Evolutionary conservation across 352 stramenopile species (phyloP).

Genomic region (Pythium brachiatum): DNA sequence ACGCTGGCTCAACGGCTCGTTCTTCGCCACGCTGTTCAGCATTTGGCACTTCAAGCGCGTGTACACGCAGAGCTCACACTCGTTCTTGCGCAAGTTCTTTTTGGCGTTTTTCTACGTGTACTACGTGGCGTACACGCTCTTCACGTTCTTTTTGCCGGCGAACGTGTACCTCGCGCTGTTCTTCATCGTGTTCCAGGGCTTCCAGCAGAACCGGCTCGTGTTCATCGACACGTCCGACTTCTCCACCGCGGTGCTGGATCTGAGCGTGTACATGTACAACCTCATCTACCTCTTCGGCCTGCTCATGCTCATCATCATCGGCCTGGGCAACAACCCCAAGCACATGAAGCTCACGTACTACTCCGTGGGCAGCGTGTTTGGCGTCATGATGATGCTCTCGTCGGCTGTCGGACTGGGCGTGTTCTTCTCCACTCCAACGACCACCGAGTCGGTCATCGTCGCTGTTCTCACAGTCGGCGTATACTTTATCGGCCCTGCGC

Average conservation of each 20-base stretch:
- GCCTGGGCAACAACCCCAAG: conserved; percentile 84
- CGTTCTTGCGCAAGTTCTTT: conserved; percentile 59
- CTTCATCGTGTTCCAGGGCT: conserved; percentile 89
- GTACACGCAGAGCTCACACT: conserved; percentile 82
- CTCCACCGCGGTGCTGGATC: conserved; percentile 50
- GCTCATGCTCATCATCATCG: conserved; percentile 84
- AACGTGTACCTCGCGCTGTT: conserved; percentile 85
- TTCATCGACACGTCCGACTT: conserved; percentile 82
- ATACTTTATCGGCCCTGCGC: conserved; percentile 79
- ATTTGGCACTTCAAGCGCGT: conserved; percentile 85
- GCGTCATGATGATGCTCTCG: conserved; percentile 78
- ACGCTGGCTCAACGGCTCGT: conserved; percentile 84
- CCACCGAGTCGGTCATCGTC: conserved; percentile 48
- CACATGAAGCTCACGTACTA: conserved; percentile 88
- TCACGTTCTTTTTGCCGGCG: conserved; percentile 70
- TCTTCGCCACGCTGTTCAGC: conserved; percentile 86
- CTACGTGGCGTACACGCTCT: conserved; percentile 66
- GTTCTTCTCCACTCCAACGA: conserved; percentile 68
- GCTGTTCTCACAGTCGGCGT: conserved; percentile 71
- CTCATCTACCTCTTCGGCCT: conserved; percentile 74
- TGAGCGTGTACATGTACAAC: conserved; percentile 78
- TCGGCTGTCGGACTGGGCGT: conserved; percentile 68
- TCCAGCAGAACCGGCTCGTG: conserved; percentile 77
- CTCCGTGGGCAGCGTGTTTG: conserved; percentile 67
- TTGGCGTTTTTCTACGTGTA: conserved; percentile 80